These are phyloP conservation scores for Sarocladium kiliense DNA, from an alignment of 2,329 filamentous ascomycete genomes.

Conservation along the genomic window DNA sequence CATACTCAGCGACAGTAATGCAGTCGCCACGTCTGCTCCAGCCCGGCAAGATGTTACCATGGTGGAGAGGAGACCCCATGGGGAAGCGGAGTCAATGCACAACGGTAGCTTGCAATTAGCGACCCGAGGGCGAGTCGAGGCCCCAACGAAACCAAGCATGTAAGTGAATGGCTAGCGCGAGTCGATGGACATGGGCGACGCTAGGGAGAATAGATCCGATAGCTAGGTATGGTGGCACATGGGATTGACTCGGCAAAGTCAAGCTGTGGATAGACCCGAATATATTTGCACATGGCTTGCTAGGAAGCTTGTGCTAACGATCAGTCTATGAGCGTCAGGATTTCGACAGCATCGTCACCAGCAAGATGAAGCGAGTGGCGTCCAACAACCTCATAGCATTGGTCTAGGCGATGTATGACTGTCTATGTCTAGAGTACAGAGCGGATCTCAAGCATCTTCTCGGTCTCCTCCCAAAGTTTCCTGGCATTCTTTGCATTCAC, in stretches of 20 bases:
- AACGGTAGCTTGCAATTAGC: background rate
- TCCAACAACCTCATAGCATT: no score
- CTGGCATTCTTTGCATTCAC: background rate
- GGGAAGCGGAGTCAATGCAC: conserved; percentile 2
- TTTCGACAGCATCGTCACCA: no score
- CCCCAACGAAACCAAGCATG: background rate
- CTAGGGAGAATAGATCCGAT: conserved; percentile 8
- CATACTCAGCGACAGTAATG: background rate
- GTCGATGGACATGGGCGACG: background rate
- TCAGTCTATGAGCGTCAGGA: no score
- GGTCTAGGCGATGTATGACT: no score
- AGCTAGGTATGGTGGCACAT: background rate
- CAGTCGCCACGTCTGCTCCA: background rate
- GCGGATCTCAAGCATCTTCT: background rate
- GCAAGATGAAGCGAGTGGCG: no score
- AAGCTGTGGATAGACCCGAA: no score
- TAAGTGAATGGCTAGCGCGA: background rate
- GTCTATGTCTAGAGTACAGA: conserved; percentile 2
- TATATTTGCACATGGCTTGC: background rate
- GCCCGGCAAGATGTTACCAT: background rate
- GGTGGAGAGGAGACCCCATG: background rate
- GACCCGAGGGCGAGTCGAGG: background rate
- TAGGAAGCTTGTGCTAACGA: background rate
- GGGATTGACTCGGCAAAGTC: no score
- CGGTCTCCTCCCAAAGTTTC: conserved; percentile 2